Evolutionary conservation across 371 early-diverging fungal genomes (phyloP).

Genomic region (Rhizopus stolonifer): DNA sequence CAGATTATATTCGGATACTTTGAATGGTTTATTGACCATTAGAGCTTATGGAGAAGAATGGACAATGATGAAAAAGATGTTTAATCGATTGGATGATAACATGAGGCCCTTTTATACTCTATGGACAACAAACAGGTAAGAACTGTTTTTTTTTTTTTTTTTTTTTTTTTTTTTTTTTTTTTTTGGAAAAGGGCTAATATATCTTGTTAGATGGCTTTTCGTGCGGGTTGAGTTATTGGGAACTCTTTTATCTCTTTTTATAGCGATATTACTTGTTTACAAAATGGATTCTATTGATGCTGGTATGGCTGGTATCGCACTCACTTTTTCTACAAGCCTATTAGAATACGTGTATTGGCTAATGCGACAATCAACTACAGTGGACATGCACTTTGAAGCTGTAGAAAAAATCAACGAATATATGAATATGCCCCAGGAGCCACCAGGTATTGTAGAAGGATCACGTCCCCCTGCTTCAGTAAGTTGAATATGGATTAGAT

Average conservation of each 20-base stretch:
- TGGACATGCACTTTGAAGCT: conserved; percentile 85
- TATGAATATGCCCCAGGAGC: conserved; percentile 69
- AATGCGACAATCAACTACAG: conserved; percentile 73
- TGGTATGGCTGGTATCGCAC: conserved; percentile 77
- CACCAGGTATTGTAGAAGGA: conserved; percentile 57
- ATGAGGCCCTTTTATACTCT: conserved; percentile 78
- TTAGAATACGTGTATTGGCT: conserved; percentile 75
- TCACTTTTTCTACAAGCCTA: conserved; percentile 65
- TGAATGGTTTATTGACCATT: conserved; percentile 52
- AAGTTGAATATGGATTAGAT: too few species aligned
- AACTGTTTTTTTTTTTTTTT: too few species aligned
- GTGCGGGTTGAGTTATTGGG: conserved; percentile 75
- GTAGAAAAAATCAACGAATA: conserved; percentile 84
- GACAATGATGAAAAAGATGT: conserved; percentile 47
- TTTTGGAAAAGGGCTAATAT: neutral
- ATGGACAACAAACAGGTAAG: conserved; percentile 85
- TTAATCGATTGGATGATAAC: conserved; percentile 58
- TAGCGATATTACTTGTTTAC: conserved; percentile 58
- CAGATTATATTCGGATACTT: conserved; percentile 54
- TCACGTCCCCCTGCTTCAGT: conserved; percentile 58
- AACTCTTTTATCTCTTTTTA: conserved; percentile 66
- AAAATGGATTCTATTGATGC: conserved; percentile 58
- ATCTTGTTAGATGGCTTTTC: conserved; percentile 37
- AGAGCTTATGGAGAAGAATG: conserved; percentile 53
- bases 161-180: too few species aligned